A percentile compares a stretch with the other conserved stretches of the same genome.
Evolutionary conservation across 73 alveolate species (phyloP).

Genomic region (Tetrahymena thermophila): DNA sequence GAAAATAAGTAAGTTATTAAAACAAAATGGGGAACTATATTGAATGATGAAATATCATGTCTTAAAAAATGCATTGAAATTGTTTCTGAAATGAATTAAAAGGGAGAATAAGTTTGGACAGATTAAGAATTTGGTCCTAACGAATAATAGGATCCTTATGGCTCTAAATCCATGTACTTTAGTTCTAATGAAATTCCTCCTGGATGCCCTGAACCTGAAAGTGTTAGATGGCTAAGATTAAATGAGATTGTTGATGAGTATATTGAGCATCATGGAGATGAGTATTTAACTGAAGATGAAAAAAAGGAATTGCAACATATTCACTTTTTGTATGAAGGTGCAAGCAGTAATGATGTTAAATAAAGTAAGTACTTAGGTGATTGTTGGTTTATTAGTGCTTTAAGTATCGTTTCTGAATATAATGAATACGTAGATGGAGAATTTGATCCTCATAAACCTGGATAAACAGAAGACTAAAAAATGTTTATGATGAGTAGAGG

Average conservation of each 20-base stretch:
- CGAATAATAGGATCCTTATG: constrained; percentile 28
- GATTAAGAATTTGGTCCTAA: constrained; percentile 58
- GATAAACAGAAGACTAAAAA: neutral
- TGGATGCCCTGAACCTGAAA: constrained; percentile 45
- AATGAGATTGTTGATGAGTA: constrained; percentile 17
- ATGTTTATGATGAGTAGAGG: constrained; percentile 3
- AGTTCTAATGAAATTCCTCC: neutral
- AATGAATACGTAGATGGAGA: constrained; percentile 24
- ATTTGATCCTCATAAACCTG: constrained; percentile 1
- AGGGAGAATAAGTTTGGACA: constrained; percentile 6
- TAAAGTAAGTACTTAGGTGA: constrained; percentile 48
- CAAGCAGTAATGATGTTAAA: constrained; percentile 43
- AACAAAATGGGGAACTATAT: constrained; percentile 18
- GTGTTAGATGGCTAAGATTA: constrained; percentile 34
- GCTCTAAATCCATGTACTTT: constrained; percentile 27
- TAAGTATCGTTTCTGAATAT: constrained; percentile 32
- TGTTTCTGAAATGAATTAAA: neutral
- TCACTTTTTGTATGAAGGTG: constrained; percentile 37
- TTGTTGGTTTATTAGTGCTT: constrained; percentile 53
- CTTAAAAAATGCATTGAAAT: constrained; percentile 15
- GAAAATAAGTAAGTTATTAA: neutral
- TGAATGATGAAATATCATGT: constrained; percentile 46
- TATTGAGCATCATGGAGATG: neutral
- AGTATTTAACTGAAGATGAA: neutral
- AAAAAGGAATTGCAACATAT: neutral